Conservation (phyloP, 1,139 yeast genomes). For the Candida buenavistaensis region DNA sequence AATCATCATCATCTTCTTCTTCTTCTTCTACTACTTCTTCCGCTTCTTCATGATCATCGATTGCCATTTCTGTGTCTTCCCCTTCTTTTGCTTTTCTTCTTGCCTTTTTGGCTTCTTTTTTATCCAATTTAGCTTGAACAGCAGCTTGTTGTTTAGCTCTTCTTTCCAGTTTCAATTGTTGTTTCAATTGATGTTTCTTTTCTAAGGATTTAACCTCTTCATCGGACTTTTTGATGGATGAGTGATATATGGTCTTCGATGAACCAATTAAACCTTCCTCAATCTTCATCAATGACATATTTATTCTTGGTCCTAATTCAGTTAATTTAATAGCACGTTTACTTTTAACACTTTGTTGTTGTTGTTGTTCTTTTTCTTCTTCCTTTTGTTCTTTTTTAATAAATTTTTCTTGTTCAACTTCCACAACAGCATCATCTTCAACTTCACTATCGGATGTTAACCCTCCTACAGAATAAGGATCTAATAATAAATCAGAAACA, state of each 20-base stretch:
- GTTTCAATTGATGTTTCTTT: constrained; percentile 62
- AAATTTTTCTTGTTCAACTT: constrained; percentile 50
- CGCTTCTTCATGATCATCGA: constrained; percentile 21
- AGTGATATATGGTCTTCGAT: constrained; percentile 78
- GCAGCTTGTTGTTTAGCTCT: constrained; percentile 78
- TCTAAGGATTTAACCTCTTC: constrained; percentile 64
- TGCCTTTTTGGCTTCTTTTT: constrained; percentile 69
- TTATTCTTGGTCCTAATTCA: constrained; percentile 91
- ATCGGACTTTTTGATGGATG: constrained; percentile 60
- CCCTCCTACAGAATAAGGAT: constrained; percentile 77
- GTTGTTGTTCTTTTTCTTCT: constrained; percentile 8
- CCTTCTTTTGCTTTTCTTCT: constrained; percentile 64
- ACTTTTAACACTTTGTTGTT: constrained; percentile 24
- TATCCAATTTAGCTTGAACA: constrained; percentile 73
- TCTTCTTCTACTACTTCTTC: constrained; percentile 11
- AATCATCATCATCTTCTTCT: constrained; percentile 14
- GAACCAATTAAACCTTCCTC: constrained; percentile 88
- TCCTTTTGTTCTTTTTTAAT: constrained; percentile 14
- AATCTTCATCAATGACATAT: constrained; percentile 73
- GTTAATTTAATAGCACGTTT: constrained; percentile 90
- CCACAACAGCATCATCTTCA: constrained; percentile 89
- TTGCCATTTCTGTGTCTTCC: constrained; percentile 32
- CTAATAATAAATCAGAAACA: constrained; percentile 80
- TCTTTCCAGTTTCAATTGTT: constrained; percentile 67
- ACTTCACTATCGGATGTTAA: constrained; percentile 91